Evolutionary conservation across 768 basidiomycete species (phyloP), one percentile per base, ranked within the genome.

Genomic region (Mycena amicta): DNA sequence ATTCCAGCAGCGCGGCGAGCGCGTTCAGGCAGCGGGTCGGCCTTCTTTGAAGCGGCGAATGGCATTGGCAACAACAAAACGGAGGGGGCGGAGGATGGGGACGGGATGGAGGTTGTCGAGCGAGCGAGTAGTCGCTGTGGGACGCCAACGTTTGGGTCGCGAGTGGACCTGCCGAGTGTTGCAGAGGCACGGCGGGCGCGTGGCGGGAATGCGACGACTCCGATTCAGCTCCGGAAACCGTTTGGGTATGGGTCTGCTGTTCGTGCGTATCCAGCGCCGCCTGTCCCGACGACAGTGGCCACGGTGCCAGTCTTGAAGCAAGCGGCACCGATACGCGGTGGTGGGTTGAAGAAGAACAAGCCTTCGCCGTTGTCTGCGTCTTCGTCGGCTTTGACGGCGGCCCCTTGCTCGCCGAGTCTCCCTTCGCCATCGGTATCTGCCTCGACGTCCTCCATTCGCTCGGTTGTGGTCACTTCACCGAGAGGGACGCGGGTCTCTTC

Each of bases 141-240:
- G 11, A 85, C 85, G 3, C 85, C 85, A 11, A 85, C 85, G 1
- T 85, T 86, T 61, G 86, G 85, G 15, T 86, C 85, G 1, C 76
- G 78, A 30, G 74, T 75, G 52, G 72, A 77, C 5, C 67, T 83
- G 5, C 78, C 80, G 1, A 79, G 79, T 12, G 72, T 77, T 18
- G 76, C 78, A 57, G 80, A 82, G 59, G 72, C 75, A 12, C 67
- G 59, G 72, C 75, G 13, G 67, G 79, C 58, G 68, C 75, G 23
- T 73, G 75, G 33, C 79, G 80, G 53, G 77, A 76, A 3, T 69
- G 70, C 6, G 56, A n/a, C n/a, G n/a, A n/a, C n/a, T n/a, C n/a
- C n/a, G n/a, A 65, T 18, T 50, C 61, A 25, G 50, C 57, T 26
- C 63, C 57, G 53, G 56, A 53, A 59, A 56, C 52, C 50, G 41